phyloP scores from a whole-genome alignment of 176 grass and related monocot genomes.

The Oryza meyeriana region DNA sequence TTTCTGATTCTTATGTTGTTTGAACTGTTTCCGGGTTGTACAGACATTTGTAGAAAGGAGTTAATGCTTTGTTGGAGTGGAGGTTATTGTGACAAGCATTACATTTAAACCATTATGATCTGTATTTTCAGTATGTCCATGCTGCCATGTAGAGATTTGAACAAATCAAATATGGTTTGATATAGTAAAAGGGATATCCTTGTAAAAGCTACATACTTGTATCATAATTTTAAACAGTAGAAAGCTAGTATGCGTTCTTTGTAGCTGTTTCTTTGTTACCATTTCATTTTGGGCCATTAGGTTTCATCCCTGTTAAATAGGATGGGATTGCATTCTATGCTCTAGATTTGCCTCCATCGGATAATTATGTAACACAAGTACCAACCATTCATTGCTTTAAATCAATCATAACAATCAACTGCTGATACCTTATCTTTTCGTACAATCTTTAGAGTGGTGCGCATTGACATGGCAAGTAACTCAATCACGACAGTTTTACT shows the following conservation, averaged over 20 bases:
- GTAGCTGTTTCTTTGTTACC: not conserved
- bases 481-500: not conserved
- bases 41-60: not conserved
- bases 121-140: not conserved
- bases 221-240: not conserved
- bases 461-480: not conserved
- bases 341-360: not conserved
- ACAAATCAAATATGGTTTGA: not conserved
- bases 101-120: not conserved
- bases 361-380: not conserved
- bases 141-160: slow-evolving; percentile 3
- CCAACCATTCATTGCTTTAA: not conserved
- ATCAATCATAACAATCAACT: not conserved
- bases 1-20: not conserved
- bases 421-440: not conserved
- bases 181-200: not conserved
- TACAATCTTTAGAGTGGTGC: slow-evolving; percentile 1
- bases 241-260: not conserved
- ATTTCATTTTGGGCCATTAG: not conserved
- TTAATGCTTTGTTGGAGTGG: not conserved
- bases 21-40: not conserved
- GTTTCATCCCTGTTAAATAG: not conserved
- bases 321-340: not conserved
- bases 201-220: not conserved
- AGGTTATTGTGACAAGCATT: not conserved